Evolutionary conservation across 768 basidiomycete species (phyloP).

Genomic region (Phanerochaete sordida): DNA sequence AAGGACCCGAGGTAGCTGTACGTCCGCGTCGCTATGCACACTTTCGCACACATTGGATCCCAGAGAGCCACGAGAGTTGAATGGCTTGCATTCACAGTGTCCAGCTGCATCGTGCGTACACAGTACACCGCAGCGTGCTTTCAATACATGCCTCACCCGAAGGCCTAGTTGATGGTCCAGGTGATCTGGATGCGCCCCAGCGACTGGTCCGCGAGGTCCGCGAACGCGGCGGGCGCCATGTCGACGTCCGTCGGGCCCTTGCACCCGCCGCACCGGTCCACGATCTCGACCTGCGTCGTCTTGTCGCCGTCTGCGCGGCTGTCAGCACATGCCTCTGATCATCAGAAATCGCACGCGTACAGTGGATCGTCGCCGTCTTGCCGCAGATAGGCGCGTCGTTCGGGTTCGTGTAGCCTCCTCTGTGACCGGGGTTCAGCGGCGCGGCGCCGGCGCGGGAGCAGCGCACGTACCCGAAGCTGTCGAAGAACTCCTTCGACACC

Average conservation of each 20-base stretch:
- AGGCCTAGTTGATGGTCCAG: slow-evolving; percentile 19
- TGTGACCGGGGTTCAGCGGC: neutral
- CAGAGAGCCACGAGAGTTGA: too few species aligned
- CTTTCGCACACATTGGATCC: too few species aligned
- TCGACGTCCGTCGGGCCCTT: slow-evolving; percentile 20
- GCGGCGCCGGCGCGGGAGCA: neutral
- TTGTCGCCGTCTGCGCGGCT: slow-evolving; percentile 20
- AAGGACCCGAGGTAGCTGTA: slow-evolving; percentile 24
- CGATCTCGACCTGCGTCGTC: slow-evolving; percentile 24
- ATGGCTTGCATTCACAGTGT: neutral
- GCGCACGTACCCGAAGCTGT: slow-evolving; percentile 7
- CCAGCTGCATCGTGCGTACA: too few species aligned
- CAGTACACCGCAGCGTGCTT: too few species aligned
- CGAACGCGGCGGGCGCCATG: slow-evolving; percentile 26
- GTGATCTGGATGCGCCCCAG: slow-evolving; percentile 24
- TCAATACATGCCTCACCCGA: neutral
- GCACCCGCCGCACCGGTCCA: slow-evolving; percentile 30
- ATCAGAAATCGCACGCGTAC: neutral
- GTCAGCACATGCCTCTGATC: too few species aligned
- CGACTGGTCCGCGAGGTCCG: slow-evolving; percentile 18
- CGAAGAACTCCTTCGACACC: slow-evolving; percentile 8
- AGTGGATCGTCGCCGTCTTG: neutral
- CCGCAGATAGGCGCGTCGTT: slow-evolving; percentile 8
- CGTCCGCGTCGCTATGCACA: neutral
- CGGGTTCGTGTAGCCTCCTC: slow-evolving; percentile 5